Evolutionary conservation across 495 filamentous ascomycete species (phyloP).

Genomic region (Lophiostoma macrostomum): DNA sequence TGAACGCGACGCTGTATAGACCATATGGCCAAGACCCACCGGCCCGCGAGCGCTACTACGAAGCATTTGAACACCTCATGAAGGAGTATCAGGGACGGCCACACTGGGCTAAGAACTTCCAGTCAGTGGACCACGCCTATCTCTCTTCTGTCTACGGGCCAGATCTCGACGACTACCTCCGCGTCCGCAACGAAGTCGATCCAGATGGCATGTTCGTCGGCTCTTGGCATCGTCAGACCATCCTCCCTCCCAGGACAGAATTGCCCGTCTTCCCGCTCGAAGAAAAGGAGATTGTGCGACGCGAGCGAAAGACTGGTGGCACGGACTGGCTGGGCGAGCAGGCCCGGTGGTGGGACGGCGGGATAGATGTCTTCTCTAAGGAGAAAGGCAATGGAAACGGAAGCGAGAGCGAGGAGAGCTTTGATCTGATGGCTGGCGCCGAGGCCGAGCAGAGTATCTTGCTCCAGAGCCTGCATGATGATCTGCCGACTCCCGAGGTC

Average conservation of each 20-base stretch:
- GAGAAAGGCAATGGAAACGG: too few species aligned
- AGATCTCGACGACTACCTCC: slow-evolving; percentile 61
- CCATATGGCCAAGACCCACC: slow-evolving; percentile 82
- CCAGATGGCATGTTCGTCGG: slow-evolving; percentile 89
- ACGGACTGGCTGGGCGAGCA: slow-evolving; percentile 54
- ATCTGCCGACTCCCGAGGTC: slow-evolving; percentile 11
- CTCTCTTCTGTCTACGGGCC: slow-evolving; percentile 55
- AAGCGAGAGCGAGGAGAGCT: slow-evolving; percentile 60
- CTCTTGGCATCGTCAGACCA: slow-evolving; percentile 74
- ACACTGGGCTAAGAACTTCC: slow-evolving; percentile 98
- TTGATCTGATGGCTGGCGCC: slow-evolving; percentile 52
- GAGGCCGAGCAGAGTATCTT: slow-evolving; percentile 42
- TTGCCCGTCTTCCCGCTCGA: slow-evolving; percentile 25
- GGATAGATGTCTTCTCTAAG: slow-evolving; percentile 29
- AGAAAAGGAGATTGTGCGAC: slow-evolving; percentile 27
- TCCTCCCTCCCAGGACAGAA: slow-evolving; percentile 48
- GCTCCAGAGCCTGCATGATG: slow-evolving; percentile 30
- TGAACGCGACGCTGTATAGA: slow-evolving; percentile 94
- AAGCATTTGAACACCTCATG: slow-evolving; percentile 96
- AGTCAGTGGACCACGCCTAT: slow-evolving; percentile 51
- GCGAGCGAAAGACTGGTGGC: slow-evolving; percentile 44
- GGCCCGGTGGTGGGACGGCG: slow-evolving; percentile 24
- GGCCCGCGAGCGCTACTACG: slow-evolving; percentile 74
- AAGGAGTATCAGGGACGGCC: slow-evolving; percentile 81
- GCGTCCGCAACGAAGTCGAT: slow-evolving; percentile 71